Evolutionary conservation across 1,284 basidiomycete species (phyloP).

Genomic region (Jaminaea rosea): DNA sequence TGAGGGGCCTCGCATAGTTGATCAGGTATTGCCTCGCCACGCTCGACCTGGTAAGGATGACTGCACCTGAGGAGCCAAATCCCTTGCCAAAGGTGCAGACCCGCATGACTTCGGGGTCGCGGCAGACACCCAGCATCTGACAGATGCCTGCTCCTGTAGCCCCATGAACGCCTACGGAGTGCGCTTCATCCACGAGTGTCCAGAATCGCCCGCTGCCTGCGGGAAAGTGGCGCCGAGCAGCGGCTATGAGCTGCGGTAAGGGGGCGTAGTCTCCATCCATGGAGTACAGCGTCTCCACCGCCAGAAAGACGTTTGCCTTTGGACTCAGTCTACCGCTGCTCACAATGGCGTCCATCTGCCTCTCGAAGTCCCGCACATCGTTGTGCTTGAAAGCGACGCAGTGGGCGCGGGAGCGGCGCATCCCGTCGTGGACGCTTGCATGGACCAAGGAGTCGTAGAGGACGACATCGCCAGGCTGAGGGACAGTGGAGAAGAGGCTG

Average conservation of each 20-base stretch:
- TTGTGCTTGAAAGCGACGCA: slow-evolving; percentile 65
- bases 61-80: slow-evolving; percentile 52
- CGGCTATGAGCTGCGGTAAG: slow-evolving; percentile 58
- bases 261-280: slow-evolving; percentile 92
- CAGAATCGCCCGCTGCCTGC: slow-evolving; percentile 9
- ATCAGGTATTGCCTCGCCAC: slow-evolving; percentile 72
- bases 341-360: neutral
- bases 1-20: slow-evolving; percentile 80
- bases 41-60: slow-evolving; percentile 63
- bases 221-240: slow-evolving; percentile 47
- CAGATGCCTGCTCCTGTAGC: slow-evolving; percentile 21
- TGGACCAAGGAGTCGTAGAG: slow-evolving; percentile 84
- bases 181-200: slow-evolving; percentile 63
- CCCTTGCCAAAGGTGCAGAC: slow-evolving; percentile 44
- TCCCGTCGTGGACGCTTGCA: slow-evolving; percentile 82
- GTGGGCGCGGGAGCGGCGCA: slow-evolving; percentile 59
- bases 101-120: slow-evolving; percentile 7
- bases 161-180: slow-evolving; percentile 70
- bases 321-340: no score
- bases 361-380: slow-evolving; percentile 9
- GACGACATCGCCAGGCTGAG: slow-evolving; percentile 68
- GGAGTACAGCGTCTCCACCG: slow-evolving; percentile 79
- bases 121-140: slow-evolving; percentile 14
- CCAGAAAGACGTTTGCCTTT: slow-evolving; percentile 52
- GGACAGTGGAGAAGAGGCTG: slow-evolving; percentile 73